Conservation (phyloP, 352 stramenopile genomes). For the Thraustotheca clavata region DNA sequence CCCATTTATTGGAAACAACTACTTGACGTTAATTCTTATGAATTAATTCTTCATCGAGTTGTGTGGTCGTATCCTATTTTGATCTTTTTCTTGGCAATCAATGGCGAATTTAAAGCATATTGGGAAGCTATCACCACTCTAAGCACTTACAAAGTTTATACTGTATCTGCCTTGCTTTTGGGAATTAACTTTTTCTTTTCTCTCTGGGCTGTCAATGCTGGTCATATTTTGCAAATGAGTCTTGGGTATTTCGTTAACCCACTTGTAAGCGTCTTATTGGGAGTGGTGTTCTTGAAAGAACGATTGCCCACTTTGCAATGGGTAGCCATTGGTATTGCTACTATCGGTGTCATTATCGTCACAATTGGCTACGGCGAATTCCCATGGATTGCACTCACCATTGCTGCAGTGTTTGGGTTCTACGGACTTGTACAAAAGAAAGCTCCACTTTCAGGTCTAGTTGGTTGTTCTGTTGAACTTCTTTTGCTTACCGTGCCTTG, state of each 20-base stretch:
- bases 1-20: conserved; percentile 18
- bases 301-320: conserved; percentile 10
- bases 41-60: conserved; percentile 14
- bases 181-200: conserved; percentile 15
- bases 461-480: conserved; percentile 9
- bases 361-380: conserved; percentile 19
- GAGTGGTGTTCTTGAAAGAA: conserved; percentile 7
- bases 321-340: conserved; percentile 6
- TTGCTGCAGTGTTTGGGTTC: conserved; percentile 13
- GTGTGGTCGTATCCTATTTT: conserved; percentile 18
- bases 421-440: conserved; percentile 20
- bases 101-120: conserved; percentile 2
- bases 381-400: conserved; percentile 9
- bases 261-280: conserved; percentile 14
- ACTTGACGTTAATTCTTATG: conserved; percentile 9
- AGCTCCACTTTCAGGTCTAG: neutral
- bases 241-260: conserved; percentile 19
- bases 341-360: conserved; percentile 5
- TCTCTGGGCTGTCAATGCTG: conserved; percentile 13
- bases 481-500: neutral
- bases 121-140: neutral
- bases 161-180: neutral
- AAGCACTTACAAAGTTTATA: conserved; percentile 4
- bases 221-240: conserved; percentile 16
- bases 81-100: neutral